Conservation (phyloP, 768 basidiomycete species). For the Tylopilus balloui region DNA sequence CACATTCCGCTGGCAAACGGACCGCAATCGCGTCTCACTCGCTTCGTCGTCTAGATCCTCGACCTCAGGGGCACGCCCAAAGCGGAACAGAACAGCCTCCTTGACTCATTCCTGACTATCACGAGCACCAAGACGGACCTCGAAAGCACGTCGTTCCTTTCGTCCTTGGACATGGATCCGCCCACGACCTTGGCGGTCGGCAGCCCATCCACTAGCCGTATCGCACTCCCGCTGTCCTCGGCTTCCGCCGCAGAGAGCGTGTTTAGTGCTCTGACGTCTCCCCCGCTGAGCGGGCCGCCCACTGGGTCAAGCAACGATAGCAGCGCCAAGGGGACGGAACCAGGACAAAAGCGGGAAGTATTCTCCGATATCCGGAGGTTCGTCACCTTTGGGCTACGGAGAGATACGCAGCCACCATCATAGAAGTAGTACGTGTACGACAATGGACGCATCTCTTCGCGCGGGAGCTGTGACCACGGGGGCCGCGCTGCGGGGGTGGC, state of each 20-base stretch:
- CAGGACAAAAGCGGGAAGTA: constrained; percentile 60
- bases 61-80: constrained; percentile 93
- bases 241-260: constrained; percentile 45
- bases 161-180: constrained; percentile 95
- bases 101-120: constrained; percentile 87
- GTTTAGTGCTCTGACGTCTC: constrained; percentile 53
- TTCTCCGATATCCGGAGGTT: constrained; percentile 87
- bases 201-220: constrained; percentile 62
- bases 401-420: constrained; percentile 47
- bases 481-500: neutral
- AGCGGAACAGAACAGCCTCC: constrained; percentile 77
- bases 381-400: constrained; percentile 82
- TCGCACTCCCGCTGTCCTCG: constrained; percentile 46
- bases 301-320: constrained; percentile 51
- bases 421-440: constrained; percentile 4
- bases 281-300: constrained; percentile 59
- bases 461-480: neutral
- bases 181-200: constrained; percentile 50
- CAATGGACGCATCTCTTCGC: neutral
- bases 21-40: constrained; percentile 8
- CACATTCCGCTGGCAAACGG: neutral
- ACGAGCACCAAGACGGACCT: constrained; percentile 91
- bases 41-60: constrained; percentile 62
- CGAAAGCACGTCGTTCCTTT: constrained; percentile 87
- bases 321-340: constrained; percentile 39